Evolutionary conservation across 495 filamentous ascomycete genomes (phyloP).

Genomic region (Lindgomyces ingoldianus): DNA sequence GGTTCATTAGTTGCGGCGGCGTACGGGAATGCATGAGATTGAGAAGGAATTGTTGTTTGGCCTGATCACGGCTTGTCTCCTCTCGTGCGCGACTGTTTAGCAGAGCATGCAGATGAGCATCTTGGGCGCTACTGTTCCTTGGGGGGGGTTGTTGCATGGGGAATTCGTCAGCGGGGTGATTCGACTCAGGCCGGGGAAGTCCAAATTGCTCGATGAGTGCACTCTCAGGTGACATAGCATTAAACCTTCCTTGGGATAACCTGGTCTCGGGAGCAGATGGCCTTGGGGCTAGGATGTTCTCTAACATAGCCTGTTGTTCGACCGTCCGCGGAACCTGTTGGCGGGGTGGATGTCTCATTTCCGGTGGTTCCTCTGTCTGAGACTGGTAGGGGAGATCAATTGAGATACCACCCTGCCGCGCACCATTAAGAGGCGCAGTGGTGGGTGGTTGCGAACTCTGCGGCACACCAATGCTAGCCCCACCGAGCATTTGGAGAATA

Average conservation of each 20-base stretch:
- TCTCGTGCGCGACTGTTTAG: slow-evolving; percentile 21
- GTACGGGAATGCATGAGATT: slow-evolving; percentile 42
- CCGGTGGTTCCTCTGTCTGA: slow-evolving; percentile 9
- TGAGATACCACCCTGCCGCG: slow-evolving; percentile 17
- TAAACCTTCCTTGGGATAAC: slow-evolving; percentile 16
- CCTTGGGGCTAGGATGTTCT: slow-evolving; percentile 27
- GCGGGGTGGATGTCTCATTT: not conserved
- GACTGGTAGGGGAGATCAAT: slow-evolving; percentile 16
- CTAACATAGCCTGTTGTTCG: slow-evolving; percentile 29
- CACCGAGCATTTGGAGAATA: slow-evolving; percentile 79
- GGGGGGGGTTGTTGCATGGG: slow-evolving; percentile 24
- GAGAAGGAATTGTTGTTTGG: slow-evolving; percentile 39
- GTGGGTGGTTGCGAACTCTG: not conserved
- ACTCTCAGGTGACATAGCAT: slow-evolving; percentile 27
- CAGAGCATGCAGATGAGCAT: slow-evolving; percentile 25
- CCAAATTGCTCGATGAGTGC: slow-evolving; percentile 24
- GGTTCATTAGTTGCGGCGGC: slow-evolving; percentile 29
- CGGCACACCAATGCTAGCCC: slow-evolving; percentile 42
- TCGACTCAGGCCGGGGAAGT: slow-evolving; percentile 29
- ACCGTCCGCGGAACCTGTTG: slow-evolving; percentile 28
- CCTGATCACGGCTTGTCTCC: slow-evolving; percentile 23
- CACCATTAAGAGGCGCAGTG: slow-evolving; percentile 12
- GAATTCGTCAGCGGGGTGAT: slow-evolving; percentile 30
- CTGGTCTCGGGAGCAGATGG: slow-evolving; percentile 24
- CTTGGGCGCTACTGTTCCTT: slow-evolving; percentile 33